Evolutionary conservation across 257 asterid genomes (phyloP).

Genomic region (Jacaranda mimosifolia): DNA sequence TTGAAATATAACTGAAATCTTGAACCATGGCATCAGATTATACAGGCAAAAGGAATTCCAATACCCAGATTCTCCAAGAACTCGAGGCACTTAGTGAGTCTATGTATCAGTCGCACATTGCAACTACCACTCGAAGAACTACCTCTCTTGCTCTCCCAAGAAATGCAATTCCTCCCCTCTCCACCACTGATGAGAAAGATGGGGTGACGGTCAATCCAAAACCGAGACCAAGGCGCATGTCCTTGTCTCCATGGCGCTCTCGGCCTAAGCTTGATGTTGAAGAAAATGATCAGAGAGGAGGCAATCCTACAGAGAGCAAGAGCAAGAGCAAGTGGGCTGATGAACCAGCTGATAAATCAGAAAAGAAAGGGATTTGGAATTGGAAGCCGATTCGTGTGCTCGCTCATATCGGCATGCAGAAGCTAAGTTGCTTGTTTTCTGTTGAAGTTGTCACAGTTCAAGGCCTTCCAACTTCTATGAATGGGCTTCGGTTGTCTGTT

Average conservation of each 20-base stretch:
- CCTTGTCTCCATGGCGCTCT: constrained; percentile 84
- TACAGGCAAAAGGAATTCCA: constrained; percentile 56
- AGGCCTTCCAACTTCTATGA: constrained; percentile 82
- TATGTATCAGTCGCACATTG: constrained; percentile 60
- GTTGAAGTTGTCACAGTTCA: constrained; percentile 80
- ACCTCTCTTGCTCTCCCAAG: constrained; percentile 83
- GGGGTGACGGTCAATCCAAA: constrained; percentile 60
- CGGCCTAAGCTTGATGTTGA: constrained; percentile 50
- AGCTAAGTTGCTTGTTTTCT: constrained; percentile 86
- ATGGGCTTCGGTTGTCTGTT: constrained; percentile 87
- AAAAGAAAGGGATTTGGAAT: constrained; percentile 79
- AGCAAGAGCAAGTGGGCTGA: constrained; percentile 44
- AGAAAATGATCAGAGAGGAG: constrained; percentile 30
- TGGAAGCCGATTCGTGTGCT: constrained; percentile 95
- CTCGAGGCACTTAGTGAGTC: constrained; percentile 81
- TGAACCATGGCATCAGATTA: constrained; percentile 50
- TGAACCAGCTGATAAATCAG: constrained; percentile 35
- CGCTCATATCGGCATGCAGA: constrained; percentile 81
- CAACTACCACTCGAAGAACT: constrained; percentile 58
- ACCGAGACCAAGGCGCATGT: constrained; percentile 76
- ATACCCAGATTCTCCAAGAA: constrained; percentile 74
- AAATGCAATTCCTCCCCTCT: constrained; percentile 52
- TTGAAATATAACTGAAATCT: background rate
- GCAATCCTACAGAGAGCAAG: constrained; percentile 10
- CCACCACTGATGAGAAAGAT: constrained; percentile 38